Percentiles rank a stretch among this genome's conserved stretches.
These are phyloP conservation scores for Colletotrichum lini DNA, from an alignment of 2,329 filamentous ascomycete species.

Conservation along the genomic window DNA sequence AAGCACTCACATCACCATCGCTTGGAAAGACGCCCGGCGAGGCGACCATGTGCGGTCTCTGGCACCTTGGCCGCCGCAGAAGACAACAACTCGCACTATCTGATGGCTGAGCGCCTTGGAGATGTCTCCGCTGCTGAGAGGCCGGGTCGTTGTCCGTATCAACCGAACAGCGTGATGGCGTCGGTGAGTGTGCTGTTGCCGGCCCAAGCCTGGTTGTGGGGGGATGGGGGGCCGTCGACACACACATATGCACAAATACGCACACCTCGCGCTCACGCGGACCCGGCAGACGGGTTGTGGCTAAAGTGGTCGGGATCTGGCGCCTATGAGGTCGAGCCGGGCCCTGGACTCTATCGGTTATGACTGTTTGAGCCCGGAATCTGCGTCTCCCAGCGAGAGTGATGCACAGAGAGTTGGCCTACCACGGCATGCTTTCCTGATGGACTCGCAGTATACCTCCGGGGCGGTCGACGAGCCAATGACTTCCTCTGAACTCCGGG, in stretches of 20 bases:
- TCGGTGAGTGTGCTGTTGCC: not conserved
- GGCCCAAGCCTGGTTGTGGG: not conserved
- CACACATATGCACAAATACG: not conserved
- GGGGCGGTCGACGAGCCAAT: not conserved
- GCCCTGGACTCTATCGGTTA: not conserved
- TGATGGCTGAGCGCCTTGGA: not conserved
- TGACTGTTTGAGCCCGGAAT: too few species aligned
- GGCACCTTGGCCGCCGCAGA: too few species aligned
- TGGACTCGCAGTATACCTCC: too few species aligned
- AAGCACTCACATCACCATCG: too few species aligned
- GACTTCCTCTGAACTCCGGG: too few species aligned
- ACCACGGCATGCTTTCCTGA: too few species aligned
- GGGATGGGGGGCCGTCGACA: not conserved
- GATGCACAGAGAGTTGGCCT: too few species aligned
- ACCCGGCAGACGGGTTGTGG: constrained; percentile 7
- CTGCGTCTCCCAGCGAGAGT: too few species aligned
- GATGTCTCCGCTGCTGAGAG: not conserved
- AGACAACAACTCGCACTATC: too few species aligned
- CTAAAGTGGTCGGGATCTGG: constrained; percentile 15
- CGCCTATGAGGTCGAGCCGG: not conserved
- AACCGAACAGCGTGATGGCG: not conserved
- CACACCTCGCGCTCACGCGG: not conserved
- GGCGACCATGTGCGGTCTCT: too few species aligned
- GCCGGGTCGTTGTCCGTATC: not conserved
- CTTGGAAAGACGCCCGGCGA: too few species aligned